Evolutionary conservation across 768 basidiomycete species (phyloP), one percentile per base, ranked within the genome.

Genomic region (Auricularia auricula-judae): DNA sequence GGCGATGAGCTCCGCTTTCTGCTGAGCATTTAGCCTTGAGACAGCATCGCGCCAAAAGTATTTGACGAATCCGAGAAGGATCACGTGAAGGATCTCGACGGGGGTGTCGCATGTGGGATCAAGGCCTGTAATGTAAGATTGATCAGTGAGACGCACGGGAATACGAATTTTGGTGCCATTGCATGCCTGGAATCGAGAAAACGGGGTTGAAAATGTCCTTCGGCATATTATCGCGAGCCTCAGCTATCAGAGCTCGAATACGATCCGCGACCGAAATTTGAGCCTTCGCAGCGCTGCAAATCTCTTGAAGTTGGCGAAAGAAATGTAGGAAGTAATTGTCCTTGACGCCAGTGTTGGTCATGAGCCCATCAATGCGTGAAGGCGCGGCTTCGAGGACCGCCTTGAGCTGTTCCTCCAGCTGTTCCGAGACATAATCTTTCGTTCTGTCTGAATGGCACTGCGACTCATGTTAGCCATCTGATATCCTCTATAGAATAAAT

Each of bases 21-120:
- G 47, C 47, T 51, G 16, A 16, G 47, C 3, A 51, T 14, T 16
- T 4, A 51, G 12, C 47, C n/a, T 4, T 14, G 47, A 51, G n/a
- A 51, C 47, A 1, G 71, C 68, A 68, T 82, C 79, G 0, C 76
- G 72, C 80, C 81, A 82, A 36, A 79, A 73, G 65, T 82, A 82
- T 59, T 82, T 82, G 60, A 81, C 73, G 68, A 80, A 74, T 0
- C 80, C 79, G 1, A 81, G 75, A 0, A 81, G 70, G 33, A 80
- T 16, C 4, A 51, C 47, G 18, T 51, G 47, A 16, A 51, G 47
- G 18, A 51, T 16, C 18, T 51, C 47, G 47, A 51, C 47, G 68
- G 3, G 77, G 74, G 67, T 81, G 80, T n/a, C 39, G 43, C 16
- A 36, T 42, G 36, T 65, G 29, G 34, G 12, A 60, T 60, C 35